Evolutionary conservation across 2,329 filamentous ascomycete species (phyloP).

Genomic region (Stagonosporopsis cucurbitacearum): DNA sequence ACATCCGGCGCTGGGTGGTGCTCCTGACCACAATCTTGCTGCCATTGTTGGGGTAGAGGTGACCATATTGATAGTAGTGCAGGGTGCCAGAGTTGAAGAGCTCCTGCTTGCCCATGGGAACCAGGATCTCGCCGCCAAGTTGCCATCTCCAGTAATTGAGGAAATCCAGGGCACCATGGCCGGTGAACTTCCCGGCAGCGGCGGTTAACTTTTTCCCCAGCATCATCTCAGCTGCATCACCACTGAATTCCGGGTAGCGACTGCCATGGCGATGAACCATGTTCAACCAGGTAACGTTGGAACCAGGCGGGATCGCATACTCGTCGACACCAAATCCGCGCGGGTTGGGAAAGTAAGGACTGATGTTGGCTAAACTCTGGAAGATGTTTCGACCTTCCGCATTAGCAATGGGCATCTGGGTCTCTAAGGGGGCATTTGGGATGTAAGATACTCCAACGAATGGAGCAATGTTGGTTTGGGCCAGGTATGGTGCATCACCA

Average conservation of each 20-base stretch:
- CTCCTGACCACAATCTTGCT: constrained; percentile 76
- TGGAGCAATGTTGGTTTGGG: constrained; percentile 71
- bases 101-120: constrained; percentile 75
- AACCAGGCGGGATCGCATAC: constrained; percentile 69
- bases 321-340: constrained; percentile 76
- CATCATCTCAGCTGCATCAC: constrained; percentile 61
- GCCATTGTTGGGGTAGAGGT: constrained; percentile 70
- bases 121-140: constrained; percentile 74
- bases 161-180: constrained; percentile 67
- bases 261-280: constrained; percentile 77
- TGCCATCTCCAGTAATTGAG: constrained; percentile 72
- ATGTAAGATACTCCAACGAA: constrained; percentile 67
- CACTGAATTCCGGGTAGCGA: constrained; percentile 70
- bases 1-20: constrained; percentile 79
- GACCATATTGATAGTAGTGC: constrained; percentile 75
- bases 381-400: constrained; percentile 70
- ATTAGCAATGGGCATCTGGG: constrained; percentile 68
- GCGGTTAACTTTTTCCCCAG: constrained; percentile 64
- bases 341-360: constrained; percentile 72
- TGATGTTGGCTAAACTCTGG: constrained; percentile 71
- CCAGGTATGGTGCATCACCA: constrained; percentile 72
- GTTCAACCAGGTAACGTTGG: constrained; percentile 73
- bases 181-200: constrained; percentile 60
- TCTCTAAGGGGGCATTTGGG: constrained; percentile 74
- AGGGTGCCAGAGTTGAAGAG: constrained; percentile 73